Conservation (phyloP, 2,329 filamentous ascomycete species). For the Dichotomopilus funicola region DNA sequence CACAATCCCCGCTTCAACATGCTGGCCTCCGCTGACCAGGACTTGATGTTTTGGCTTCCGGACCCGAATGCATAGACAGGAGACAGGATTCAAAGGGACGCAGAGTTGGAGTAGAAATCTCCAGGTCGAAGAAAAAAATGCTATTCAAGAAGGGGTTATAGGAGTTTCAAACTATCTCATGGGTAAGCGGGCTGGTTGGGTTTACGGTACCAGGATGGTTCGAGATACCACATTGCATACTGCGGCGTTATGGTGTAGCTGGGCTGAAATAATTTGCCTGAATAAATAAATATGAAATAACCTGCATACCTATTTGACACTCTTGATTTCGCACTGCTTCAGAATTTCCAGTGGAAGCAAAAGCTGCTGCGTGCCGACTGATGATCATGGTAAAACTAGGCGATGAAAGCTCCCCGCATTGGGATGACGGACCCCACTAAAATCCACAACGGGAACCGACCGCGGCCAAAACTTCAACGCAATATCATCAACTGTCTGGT, state of each 20-base stretch:
- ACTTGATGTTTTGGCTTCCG: conserved; percentile 72
- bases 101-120: not conserved
- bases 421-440: conserved; percentile 13
- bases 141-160: no score
- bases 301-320: no score
- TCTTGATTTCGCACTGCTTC: no score
- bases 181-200: not conserved
- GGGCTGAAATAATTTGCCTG: not conserved
- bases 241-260: conserved; percentile 8
- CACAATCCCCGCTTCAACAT: conserved; percentile 92
- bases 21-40: conserved; percentile 81
- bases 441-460: conserved; percentile 7
- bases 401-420: conserved; percentile 12
- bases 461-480: conserved; percentile 13
- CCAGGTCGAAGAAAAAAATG: no score
- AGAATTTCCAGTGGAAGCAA: no score
- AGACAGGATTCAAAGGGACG: not conserved
- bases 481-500: not conserved
- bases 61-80: conserved; percentile 49
- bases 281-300: not conserved
- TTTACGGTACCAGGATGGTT: conserved; percentile 1
- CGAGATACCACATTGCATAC: conserved; percentile 17
- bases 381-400: not conserved
- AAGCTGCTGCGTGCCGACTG: not conserved
- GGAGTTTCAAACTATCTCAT: no score